Conservation (phyloP, 31 red algal species). For the Porphyra umbilicalis region DNA sequence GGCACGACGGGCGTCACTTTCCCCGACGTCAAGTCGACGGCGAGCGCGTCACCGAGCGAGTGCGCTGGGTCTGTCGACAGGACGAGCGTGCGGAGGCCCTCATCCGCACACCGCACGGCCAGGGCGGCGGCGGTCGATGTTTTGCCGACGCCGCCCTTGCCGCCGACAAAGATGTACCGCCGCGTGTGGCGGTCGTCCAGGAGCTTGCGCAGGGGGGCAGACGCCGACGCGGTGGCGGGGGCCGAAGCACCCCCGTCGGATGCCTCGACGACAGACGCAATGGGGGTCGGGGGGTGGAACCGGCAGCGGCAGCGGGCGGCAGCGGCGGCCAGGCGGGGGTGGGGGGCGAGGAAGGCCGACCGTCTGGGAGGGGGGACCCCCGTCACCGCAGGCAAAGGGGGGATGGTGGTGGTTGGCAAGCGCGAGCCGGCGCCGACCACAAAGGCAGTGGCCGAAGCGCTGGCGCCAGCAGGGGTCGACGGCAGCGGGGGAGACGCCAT, state of each 20-base stretch:
- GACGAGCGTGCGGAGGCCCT: conserved; percentile 69
- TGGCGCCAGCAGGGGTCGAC: too few relatives aligned
- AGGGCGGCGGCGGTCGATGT: conserved; percentile 69
- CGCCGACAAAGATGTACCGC: conserved; percentile 63
- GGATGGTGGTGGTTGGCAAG: not conserved
- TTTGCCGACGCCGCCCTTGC: conserved; percentile 86
- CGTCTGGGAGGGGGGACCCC: not conserved
- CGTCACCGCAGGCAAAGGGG: not conserved
- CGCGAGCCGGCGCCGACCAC: not conserved
- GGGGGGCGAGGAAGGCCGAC: not conserved
- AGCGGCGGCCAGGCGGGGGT: not conserved
- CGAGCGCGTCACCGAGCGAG: conserved; percentile 87
- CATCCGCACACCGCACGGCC: conserved; percentile 57
- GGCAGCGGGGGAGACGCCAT: too few relatives aligned
- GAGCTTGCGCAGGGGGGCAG: conserved; percentile 5
- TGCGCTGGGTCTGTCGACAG: conserved; percentile 90
- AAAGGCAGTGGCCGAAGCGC: not conserved
- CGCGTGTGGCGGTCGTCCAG: conserved; percentile 1
- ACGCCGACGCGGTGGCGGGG: not conserved
- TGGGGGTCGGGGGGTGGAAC: not conserved
- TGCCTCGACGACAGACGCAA: not conserved
- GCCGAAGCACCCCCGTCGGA: not conserved
- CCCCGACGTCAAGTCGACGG: conserved; percentile 50
- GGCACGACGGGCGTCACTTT: conserved; percentile 4
- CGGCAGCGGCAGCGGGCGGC: not conserved